Evolutionary conservation across 768 basidiomycete genomes (phyloP).

Genomic region (Gloeopeniophorella convolvens): DNA sequence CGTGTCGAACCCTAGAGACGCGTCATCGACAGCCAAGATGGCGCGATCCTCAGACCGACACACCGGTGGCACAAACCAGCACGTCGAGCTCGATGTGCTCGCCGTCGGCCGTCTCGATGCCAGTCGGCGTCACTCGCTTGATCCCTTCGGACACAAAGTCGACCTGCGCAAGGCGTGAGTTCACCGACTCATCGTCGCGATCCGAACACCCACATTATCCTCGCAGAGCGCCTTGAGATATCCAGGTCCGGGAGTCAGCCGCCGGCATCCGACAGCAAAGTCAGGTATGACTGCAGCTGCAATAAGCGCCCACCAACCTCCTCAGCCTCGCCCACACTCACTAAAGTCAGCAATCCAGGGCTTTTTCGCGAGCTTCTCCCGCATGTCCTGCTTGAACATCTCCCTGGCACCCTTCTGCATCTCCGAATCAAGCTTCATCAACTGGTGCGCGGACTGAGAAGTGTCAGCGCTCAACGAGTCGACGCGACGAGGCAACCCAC

Average conservation of each 20-base stretch:
- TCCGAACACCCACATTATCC: slow-evolving; percentile 46
- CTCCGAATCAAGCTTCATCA: slow-evolving; percentile 36
- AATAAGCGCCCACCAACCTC: too few species aligned
- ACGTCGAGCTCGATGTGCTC: slow-evolving; percentile 48
- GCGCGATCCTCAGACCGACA: too few species aligned
- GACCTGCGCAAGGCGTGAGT: too few species aligned
- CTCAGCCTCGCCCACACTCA: too few species aligned
- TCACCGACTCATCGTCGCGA: too few species aligned
- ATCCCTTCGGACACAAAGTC: slow-evolving; percentile 32
- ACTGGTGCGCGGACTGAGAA: slow-evolving; percentile 26
- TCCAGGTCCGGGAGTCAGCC: slow-evolving; percentile 63
- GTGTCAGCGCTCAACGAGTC: background rate
- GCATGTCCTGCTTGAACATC: slow-evolving; percentile 38
- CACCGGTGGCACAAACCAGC: slow-evolving; percentile 59
- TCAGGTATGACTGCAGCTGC: slow-evolving; percentile 62
- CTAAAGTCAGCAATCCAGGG: too few species aligned
- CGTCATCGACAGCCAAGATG: too few species aligned
- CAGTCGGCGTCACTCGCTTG: slow-evolving; percentile 43
- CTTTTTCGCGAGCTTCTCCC: slow-evolving; percentile 34
- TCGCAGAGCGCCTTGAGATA: slow-evolving; percentile 60
- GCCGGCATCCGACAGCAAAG: slow-evolving; percentile 52
- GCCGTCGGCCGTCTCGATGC: slow-evolving; percentile 53
- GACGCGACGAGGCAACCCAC: too few species aligned
- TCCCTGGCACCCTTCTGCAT: slow-evolving; percentile 27
- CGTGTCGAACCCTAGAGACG: slow-evolving; percentile 53